A percentile compares a stretch with the other conserved stretches of the same genome.
These are phyloP conservation scores for Erodium trifolium DNA, from an alignment of 441 rosid species.

Conservation along the genomic window DNA sequence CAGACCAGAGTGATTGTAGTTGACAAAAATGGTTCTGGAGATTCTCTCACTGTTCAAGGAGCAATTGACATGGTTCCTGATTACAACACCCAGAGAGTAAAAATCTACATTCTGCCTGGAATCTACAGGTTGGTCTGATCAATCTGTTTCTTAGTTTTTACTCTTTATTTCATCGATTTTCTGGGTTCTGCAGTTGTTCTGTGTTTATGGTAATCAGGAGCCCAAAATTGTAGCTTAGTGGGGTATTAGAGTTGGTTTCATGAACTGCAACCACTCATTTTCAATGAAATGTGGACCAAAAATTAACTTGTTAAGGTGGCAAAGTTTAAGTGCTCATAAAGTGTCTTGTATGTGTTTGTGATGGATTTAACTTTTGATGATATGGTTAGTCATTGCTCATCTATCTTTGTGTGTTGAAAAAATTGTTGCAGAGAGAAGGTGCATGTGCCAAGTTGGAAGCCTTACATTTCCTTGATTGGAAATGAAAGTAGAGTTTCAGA, in stretches of 20 bases:
- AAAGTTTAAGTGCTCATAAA: not conserved
- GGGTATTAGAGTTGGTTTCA: slow-evolving; percentile 20
- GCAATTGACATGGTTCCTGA: slow-evolving; percentile 71
- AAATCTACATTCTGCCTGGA: slow-evolving; percentile 71
- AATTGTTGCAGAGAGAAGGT: slow-evolving; percentile 64
- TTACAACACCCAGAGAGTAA: slow-evolving; percentile 53
- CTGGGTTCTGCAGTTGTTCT: slow-evolving; percentile 25
- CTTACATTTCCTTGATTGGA: slow-evolving; percentile 71
- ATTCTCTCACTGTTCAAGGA: slow-evolving; percentile 77
- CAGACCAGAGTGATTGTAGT: slow-evolving; percentile 52
- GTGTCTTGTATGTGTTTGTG: not conserved
- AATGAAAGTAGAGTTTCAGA: slow-evolving; percentile 31
- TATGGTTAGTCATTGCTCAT: not conserved
- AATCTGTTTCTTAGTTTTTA: too few species aligned
- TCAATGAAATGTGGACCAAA: slow-evolving; percentile 1
- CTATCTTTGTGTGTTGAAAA: not conserved
- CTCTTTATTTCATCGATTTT: slow-evolving; percentile 2
- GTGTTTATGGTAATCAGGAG: slow-evolving; percentile 33
- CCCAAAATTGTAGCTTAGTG: slow-evolving; percentile 28
- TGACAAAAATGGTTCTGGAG: slow-evolving; percentile 53
- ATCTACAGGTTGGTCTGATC: slow-evolving; percentile 54
- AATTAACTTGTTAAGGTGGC: slow-evolving; percentile 4
- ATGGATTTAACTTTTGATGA: not conserved
- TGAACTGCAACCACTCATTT: not conserved
- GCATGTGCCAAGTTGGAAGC: slow-evolving; percentile 55